Percentiles rank a stretch among this genome's conserved stretches.
Evolutionary conservation across 495 filamentous ascomycete genomes (phyloP).

Genomic region (Neurospora hispaniola): DNA sequence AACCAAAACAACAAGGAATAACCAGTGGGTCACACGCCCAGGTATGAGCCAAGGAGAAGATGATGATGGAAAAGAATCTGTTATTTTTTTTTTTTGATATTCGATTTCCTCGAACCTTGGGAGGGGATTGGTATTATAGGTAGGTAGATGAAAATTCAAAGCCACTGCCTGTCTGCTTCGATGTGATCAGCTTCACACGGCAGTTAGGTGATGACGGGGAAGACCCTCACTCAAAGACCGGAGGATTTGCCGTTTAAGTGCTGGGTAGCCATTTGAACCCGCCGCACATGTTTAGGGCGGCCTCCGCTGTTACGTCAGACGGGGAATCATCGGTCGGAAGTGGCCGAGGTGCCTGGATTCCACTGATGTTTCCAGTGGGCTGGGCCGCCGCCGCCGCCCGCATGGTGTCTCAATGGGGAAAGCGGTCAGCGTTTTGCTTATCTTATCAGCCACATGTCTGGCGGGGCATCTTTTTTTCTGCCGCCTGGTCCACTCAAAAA

Average conservation of each 20-base stretch:
- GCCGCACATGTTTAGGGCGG: neutral
- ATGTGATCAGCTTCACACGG: neutral
- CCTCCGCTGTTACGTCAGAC: neutral
- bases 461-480: conserved; percentile 24
- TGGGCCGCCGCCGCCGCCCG: neutral
- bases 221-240: neutral
- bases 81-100: neutral
- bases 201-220: neutral
- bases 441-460: conserved; percentile 14
- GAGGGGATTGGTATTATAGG: neutral
- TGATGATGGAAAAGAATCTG: neutral
- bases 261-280: neutral
- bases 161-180: neutral
- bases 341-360: neutral
- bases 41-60: neutral
- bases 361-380: neutral
- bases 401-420: neutral
- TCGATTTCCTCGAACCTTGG: neutral
- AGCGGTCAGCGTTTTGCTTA: conserved; percentile 1
- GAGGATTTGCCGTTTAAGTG: neutral
- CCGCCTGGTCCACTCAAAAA: conserved; percentile 11
- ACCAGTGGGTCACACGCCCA: neutral
- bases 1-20: neutral
- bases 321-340: neutral
- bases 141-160: neutral